These are phyloP conservation scores for Kodamaea lidongshanica DNA, from an alignment of 805 yeast species.

Conservation along the genomic window DNA sequence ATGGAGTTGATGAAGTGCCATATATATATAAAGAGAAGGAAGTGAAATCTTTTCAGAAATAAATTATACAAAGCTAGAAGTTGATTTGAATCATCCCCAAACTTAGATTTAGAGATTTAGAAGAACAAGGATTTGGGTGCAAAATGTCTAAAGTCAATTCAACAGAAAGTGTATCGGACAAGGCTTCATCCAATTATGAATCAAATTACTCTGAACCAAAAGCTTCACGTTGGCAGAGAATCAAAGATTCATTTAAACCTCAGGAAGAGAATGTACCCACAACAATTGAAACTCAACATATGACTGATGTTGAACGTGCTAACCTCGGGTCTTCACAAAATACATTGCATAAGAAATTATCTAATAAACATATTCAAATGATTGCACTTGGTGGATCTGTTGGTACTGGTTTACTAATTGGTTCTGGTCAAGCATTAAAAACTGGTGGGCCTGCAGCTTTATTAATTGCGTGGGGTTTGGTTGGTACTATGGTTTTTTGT, in stretches of 20 bases:
- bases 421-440: constrained; percentile 41
- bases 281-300: constrained; percentile 2
- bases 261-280: constrained; percentile 2
- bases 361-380: constrained; percentile 22
- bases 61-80: no score
- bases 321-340: constrained; percentile 25
- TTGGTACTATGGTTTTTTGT: constrained; percentile 52
- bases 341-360: constrained; percentile 18
- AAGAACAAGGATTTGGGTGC: no score
- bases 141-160: no score
- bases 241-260: constrained; percentile 27
- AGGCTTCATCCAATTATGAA: no score
- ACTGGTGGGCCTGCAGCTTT: constrained; percentile 41
- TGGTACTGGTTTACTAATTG: constrained; percentile 36
- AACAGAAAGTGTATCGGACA: no score
- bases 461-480: constrained; percentile 51
- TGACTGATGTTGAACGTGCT: constrained; percentile 30
- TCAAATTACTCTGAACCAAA: no score
- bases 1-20: no score
- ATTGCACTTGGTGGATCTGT: constrained; percentile 26
- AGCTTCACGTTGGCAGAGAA: constrained; percentile 15
- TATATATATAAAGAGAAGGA: no score
- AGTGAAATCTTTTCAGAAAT: no score
- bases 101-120: no score
- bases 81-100: no score